Conservation (phyloP, 2,329 filamentous ascomycete species). For the Paecilomyces sp. region DNA sequence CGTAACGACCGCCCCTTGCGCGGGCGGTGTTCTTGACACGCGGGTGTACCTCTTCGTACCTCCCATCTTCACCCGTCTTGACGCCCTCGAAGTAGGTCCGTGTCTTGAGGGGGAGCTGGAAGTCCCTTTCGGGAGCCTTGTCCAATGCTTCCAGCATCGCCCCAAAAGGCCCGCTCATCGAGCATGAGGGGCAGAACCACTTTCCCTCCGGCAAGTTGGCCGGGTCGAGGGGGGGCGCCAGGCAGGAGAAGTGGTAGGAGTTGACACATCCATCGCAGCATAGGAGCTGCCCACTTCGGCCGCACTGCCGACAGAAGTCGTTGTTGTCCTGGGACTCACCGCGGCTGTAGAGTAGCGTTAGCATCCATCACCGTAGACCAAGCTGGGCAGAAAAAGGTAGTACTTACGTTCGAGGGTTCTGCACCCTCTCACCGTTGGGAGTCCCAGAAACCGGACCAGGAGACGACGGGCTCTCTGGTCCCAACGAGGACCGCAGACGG, state of each 20-base stretch:
- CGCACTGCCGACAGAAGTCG: slow-evolving; percentile 82
- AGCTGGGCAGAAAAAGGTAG: background rate
- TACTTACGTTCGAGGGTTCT: background rate
- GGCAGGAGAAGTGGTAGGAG: slow-evolving; percentile 84
- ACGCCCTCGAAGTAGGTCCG: slow-evolving; percentile 76
- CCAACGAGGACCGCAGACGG: slow-evolving; percentile 16
- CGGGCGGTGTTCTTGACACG: slow-evolving; percentile 17
- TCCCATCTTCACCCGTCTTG: slow-evolving; percentile 65
- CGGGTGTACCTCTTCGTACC: slow-evolving; percentile 64
- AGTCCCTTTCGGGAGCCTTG: slow-evolving; percentile 63
- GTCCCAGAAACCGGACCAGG: background rate
- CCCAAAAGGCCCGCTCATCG: slow-evolving; percentile 53
- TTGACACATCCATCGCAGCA: slow-evolving; percentile 90
- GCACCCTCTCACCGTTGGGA: background rate
- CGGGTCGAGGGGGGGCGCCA: slow-evolving; percentile 69
- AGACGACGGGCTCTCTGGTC: background rate
- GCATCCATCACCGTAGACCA: background rate
- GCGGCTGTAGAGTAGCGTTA: slow-evolving; percentile 6
- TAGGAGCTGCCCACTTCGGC: slow-evolving; percentile 73
- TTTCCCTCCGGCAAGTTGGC: slow-evolving; percentile 58
- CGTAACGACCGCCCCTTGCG: slow-evolving; percentile 6
- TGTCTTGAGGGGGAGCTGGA: slow-evolving; percentile 62
- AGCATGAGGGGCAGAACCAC: slow-evolving; percentile 71
- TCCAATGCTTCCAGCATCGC: slow-evolving; percentile 59
- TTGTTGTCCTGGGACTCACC: slow-evolving; percentile 58